phyloP scores from a whole-genome alignment of 805 yeast species.

The Cyberlindnera subsufficiens region DNA sequence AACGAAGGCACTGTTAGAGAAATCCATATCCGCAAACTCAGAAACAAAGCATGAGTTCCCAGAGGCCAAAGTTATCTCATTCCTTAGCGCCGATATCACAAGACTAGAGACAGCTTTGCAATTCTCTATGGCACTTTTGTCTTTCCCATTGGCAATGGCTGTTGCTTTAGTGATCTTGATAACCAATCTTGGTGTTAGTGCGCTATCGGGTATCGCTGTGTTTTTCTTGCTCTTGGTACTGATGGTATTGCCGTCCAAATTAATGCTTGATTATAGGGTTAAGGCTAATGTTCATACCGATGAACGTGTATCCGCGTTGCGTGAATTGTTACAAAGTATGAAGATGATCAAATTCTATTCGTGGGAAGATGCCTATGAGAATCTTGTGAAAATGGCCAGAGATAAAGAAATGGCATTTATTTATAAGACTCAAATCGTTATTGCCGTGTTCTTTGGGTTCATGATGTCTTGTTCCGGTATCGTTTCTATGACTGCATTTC shows the following conservation, averaged over 20 bases:
- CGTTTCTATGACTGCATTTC: no score
- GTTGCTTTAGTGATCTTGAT: constrained; percentile 54
- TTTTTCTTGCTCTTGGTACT: constrained; percentile 34
- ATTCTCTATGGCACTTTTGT: constrained; percentile 46
- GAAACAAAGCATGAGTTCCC: constrained; percentile 54
- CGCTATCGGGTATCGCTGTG: constrained; percentile 57
- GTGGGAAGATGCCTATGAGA: constrained; percentile 76
- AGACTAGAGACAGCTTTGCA: constrained; percentile 69
- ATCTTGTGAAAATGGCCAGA: constrained; percentile 45
- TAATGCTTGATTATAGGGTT: constrained; percentile 40
- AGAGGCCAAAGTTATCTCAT: constrained; percentile 60
- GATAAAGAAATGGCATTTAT: constrained; percentile 50
- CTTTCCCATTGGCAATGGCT: constrained; percentile 49
- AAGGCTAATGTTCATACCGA: constrained; percentile 54
- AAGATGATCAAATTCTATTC: constrained; percentile 73
- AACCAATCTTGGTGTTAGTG: constrained; percentile 60
- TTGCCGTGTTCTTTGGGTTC: no score
- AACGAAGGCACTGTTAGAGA: constrained; percentile 61
- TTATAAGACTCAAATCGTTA: no score
- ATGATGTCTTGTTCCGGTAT: no score
- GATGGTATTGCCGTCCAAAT: constrained; percentile 37
- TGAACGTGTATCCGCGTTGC: constrained; percentile 47
- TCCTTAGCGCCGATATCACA: constrained; percentile 74
- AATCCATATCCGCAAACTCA: constrained; percentile 54
- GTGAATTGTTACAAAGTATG: constrained; percentile 53